Percentiles rank a stretch among this genome's conserved stretches.
These are phyloP conservation scores for Fennellomyces sp. DNA, from an alignment of 371 early-diverging fungal genomes.

Conservation along the genomic window DNA sequence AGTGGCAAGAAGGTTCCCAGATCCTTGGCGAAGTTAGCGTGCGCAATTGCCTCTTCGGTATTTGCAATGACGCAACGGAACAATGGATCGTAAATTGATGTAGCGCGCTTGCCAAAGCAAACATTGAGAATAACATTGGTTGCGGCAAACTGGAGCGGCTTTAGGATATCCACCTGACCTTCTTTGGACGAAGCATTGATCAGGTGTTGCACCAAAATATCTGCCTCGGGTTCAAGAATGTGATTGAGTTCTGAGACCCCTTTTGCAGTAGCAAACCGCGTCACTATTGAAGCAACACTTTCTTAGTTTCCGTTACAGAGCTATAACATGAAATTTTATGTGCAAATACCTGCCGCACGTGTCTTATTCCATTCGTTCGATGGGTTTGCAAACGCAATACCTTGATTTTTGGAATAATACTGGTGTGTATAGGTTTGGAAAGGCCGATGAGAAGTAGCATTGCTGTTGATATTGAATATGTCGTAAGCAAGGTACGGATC, in stretches of 20 bases:
- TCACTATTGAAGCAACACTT: too few relatives aligned
- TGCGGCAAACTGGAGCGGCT: not conserved
- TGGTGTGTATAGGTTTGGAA: conserved; percentile 10
- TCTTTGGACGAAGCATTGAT: not conserved
- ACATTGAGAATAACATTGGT: conserved; percentile 8
- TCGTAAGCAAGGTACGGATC: conserved; percentile 26
- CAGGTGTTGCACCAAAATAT: not conserved
- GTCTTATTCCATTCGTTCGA: conserved; percentile 12
- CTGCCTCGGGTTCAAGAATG: not conserved
- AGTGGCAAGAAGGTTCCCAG: conserved; percentile 14
- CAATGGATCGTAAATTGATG: conserved; percentile 11
- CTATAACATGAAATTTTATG: not conserved
- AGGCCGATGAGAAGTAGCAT: conserved; percentile 14
- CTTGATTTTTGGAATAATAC: conserved; percentile 13
- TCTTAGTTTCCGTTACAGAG: too few relatives aligned
- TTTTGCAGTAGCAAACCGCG: conserved; percentile 6
- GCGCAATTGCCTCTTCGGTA: conserved; percentile 1
- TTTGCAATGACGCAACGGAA: conserved; percentile 5
- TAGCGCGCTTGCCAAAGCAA: conserved; percentile 5
- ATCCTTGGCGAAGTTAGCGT: conserved; percentile 7
- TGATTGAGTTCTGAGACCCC: conserved; percentile 1
- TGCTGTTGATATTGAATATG: conserved; percentile 13
- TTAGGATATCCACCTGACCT: conserved; percentile 1
- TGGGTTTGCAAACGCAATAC: conserved; percentile 12
- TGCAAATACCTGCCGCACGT: conserved; percentile 7